Conservation (phyloP, 2,329 filamentous ascomycete genomes). For the Diaporthe helianthi region DNA sequence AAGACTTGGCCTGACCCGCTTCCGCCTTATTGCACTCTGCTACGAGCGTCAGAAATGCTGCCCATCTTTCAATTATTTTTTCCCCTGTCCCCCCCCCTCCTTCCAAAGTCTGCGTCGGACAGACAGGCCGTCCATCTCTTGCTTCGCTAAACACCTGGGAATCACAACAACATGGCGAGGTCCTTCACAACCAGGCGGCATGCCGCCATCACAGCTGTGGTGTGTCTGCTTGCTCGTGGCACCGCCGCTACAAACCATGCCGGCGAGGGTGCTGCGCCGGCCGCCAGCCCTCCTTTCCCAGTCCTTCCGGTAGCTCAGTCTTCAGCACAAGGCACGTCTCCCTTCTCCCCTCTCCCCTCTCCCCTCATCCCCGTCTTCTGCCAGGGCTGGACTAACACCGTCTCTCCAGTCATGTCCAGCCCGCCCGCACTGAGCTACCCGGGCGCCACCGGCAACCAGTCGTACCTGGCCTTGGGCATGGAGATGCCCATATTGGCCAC, state of each 20-base stretch:
- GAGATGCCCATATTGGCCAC: slow-evolving; percentile 34
- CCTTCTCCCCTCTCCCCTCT: neutral
- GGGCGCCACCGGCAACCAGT: slow-evolving; percentile 1
- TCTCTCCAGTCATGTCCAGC: slow-evolving; percentile 21
- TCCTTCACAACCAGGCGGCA: neutral
- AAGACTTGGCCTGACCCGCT: slow-evolving; percentile 21
- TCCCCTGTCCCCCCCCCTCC: neutral
- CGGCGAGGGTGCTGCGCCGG: slow-evolving; percentile 38
- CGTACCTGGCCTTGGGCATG: slow-evolving; percentile 32
- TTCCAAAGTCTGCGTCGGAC: neutral
- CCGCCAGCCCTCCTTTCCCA: slow-evolving; percentile 34
- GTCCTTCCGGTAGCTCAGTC: slow-evolving; percentile 18
- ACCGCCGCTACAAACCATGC: neutral
- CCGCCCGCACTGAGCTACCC: slow-evolving; percentile 28
- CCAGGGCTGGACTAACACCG: neutral
- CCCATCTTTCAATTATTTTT: slow-evolving; percentile 8
- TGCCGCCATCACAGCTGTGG: slow-evolving; percentile 15
- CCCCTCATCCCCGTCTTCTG: neutral
- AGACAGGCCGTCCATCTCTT: neutral
- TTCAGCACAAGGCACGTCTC: slow-evolving; percentile 10
- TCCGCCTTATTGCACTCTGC: neutral
- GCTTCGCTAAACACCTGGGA: neutral
- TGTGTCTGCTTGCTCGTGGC: slow-evolving; percentile 30
- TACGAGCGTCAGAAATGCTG: slow-evolving; percentile 10
- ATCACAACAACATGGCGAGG: neutral